Conservation (phyloP, 148 eudicot genomes). For the Gaultheria prostrata region DNA sequence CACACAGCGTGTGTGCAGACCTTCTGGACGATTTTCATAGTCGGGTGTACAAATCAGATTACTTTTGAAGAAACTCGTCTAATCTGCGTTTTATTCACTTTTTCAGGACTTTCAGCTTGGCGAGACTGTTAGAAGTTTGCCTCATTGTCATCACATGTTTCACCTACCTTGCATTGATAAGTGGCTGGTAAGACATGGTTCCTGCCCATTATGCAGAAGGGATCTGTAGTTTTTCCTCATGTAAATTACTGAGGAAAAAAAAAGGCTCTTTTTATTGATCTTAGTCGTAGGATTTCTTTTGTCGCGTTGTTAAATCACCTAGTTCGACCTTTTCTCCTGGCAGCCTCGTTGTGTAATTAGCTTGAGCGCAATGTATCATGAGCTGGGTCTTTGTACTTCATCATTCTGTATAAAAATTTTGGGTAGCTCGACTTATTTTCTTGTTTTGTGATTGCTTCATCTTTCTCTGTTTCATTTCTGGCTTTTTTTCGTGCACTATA, state of each 20-base stretch:
- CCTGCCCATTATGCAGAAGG: conserved; percentile 95
- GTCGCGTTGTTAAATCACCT: not conserved
- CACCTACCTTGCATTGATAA: conserved; percentile 96
- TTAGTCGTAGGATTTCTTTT: conserved; percentile 6
- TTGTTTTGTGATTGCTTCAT: not conserved
- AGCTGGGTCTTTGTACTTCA: conserved; percentile 8
- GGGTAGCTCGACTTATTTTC: not conserved
- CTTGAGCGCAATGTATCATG: not conserved
- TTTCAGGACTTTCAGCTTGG: conserved; percentile 86
- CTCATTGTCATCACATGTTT: conserved; percentile 90
- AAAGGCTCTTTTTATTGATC: not conserved
- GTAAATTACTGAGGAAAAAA: conserved; percentile 29
- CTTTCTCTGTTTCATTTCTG: not conserved
- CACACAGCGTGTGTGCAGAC: not conserved
- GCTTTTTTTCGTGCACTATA: not conserved
- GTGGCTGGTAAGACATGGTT: conserved; percentile 89
- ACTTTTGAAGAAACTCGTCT: not conserved
- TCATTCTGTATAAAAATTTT: conserved; percentile 17
- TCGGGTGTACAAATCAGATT: not conserved
- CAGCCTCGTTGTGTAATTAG: not conserved
- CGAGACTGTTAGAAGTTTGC: conserved; percentile 82
- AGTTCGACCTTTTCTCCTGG: not conserved
- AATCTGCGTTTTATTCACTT: conserved; percentile 1
- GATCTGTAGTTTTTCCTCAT: conserved; percentile 49
- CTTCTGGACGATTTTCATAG: not conserved